A percentile compares a stretch with the other conserved stretches of the same genome.
Conservation (phyloP, 2,329 filamentous ascomycete genomes). For the Exophiala viscosa region DNA sequence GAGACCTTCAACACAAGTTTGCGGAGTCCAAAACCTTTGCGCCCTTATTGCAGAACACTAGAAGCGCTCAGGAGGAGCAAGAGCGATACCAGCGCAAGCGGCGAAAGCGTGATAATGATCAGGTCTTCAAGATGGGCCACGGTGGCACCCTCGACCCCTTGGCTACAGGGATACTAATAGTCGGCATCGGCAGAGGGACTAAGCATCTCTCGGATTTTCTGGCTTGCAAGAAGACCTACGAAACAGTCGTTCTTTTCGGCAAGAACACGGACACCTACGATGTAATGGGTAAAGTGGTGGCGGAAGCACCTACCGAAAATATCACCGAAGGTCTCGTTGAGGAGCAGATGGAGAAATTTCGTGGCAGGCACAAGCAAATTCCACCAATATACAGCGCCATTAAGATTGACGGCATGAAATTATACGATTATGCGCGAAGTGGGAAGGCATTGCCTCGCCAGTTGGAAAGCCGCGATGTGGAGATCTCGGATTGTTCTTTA, state of each 20-base stretch:
- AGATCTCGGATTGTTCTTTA: conserved; percentile 72
- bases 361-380: conserved; percentile 80
- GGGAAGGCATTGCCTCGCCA: conserved; percentile 81
- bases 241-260: conserved; percentile 83
- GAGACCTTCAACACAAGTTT: conserved; percentile 80
- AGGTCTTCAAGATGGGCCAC: conserved; percentile 87
- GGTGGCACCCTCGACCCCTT: conserved; percentile 93
- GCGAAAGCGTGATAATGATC: conserved; percentile 59
- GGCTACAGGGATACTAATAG: conserved; percentile 86
- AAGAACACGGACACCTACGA: conserved; percentile 93
- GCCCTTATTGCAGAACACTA: conserved; percentile 66
- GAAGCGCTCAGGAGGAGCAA: conserved; percentile 14
- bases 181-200: conserved; percentile 82
- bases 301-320: conserved; percentile 61
- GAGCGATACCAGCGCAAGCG: conserved; percentile 30
- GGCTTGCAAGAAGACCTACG: conserved; percentile 87
- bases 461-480: conserved; percentile 75
- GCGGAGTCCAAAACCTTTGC: conserved; percentile 75
- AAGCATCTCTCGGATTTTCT: conserved; percentile 77
- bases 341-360: conserved; percentile 68
- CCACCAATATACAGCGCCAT: conserved; percentile 91
- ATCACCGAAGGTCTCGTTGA: conserved; percentile 77
- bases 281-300: conserved; percentile 75
- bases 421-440: conserved; percentile 93
- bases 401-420: conserved; percentile 86